Evolutionary conservation across 2,329 filamentous ascomycete genomes (phyloP), one percentile per base, ranked within the genome.

Genomic region (Microsporum audouinii): DNA sequence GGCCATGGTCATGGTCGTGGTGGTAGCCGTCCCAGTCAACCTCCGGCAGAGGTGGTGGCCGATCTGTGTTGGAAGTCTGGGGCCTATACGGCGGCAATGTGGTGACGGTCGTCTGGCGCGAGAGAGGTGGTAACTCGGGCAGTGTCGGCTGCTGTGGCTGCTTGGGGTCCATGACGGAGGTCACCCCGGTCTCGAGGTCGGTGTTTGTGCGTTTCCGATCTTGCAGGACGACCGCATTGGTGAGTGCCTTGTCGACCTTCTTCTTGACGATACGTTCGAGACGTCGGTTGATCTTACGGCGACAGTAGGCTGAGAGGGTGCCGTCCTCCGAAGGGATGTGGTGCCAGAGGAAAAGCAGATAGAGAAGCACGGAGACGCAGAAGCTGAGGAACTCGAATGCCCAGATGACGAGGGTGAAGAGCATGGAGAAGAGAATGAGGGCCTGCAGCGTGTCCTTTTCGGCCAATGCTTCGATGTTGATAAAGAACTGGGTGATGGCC

Each of bases 391-490:
- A 82, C 0, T 88, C 88, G 67, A 97, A 85, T 12, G 91, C 80
- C 92, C 92, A 97, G 67, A 97, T 84, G 60, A 96, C 72, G 27
- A 96, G 73, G 2, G 92, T 96, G 75, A 96, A 97, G 65, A 91
- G 77, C 94, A 97, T 97, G 73, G 89, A 87, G 43, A 86, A 88
- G 58, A 97, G 80, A 66, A 96, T 88, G 63, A 94, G 76, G 1
- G 88, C 89, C 73, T 96, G 89, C 65, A 86, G 84, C 64, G 84
- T 85, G 72, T 95, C 87, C 38, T 86, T 78, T 14, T 86, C 79
- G 34, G 88, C 88, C 38, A 97, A 81, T 7, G 81, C 76, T 66
- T 84, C 81, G 66, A 97, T 80, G 69, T 96, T 96, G 68, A 86
- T 77, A 71, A 94, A 96, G 75, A 97, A 95, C 63, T 87, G 85